Evolutionary conservation across 2,329 filamentous ascomycete species (phyloP), one percentile per base, ranked within the genome.

Genomic region (Myriosclerotinia scirpicola): DNA sequence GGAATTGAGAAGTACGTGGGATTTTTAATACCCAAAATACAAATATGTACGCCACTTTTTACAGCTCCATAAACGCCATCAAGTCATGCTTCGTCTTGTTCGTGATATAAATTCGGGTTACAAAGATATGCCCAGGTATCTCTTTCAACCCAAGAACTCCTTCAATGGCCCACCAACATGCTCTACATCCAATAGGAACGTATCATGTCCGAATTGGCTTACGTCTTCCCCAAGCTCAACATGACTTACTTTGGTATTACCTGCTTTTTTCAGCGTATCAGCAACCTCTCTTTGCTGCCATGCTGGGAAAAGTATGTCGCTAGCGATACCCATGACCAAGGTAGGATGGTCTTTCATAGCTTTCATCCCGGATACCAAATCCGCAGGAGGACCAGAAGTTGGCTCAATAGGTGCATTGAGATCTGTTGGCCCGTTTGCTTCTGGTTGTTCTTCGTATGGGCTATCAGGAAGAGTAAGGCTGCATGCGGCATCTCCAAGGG

Each of bases 261-360:
- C 95, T 0, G 85, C 85, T 44, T 85, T 84, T 68, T 87, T 86
- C 70, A 99, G 81, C 3, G 94, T 90, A 75, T 94, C 89, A 4
- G 93, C 94, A 69, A 99, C 89, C 78, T 99, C 95, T 64, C 91
- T 87, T 81, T 99, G 95, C 80, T 99, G 95, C 94, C 95, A 99
- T 0, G 95, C 93, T 0, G 95, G 95, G 79, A 99, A 99, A 46
- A 99, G 81, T 60, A 97, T 98, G 76, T 99, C 95, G 73, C 92
- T 97, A 0, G 92, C 92, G 5, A 98, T 95, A 44, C 95, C 95
- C 81, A 99, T 89, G 14, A 99, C 91, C 30, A 99, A 83, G 0
- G 92, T 90, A 0, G 92, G 91, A 60, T 89, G 94, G 69, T 93
- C 84, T 64, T 88, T 86, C 64, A 98, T 78, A 0, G 86, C 80